Evolutionary conservation across 306 rosid genomes (phyloP), one percentile per base, ranked within the genome.

Genomic region (Erythrophleum fordii): DNA sequence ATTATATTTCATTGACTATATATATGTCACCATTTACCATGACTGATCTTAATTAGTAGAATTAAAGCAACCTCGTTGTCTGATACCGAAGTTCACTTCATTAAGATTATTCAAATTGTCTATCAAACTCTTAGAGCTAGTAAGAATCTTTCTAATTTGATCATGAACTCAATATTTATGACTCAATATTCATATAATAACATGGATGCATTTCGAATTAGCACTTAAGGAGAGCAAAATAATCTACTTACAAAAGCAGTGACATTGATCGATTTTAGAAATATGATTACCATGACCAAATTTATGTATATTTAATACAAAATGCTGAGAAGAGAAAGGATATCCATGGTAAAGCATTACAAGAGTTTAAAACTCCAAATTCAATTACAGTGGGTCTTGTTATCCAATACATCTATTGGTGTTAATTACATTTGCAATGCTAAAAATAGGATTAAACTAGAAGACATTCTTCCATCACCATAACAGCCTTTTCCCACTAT

Each of bases 401-500:
- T 42, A 67, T 73, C 22, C 34, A 42, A 55, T 23, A 20, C 52
- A 65, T 46, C 13, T 20, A 13, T 29, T 72, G 5, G 28, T 23
- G 46, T 46, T 2, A 18, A 56, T 11, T 16, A 39, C 7, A n/a
- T 9, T 51, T 72, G n/a, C 26, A 52, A 80, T 34, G 26, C 11
- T 18, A 68, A 25, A 23, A 73, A 34, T 18, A 73, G 3, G 48
- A 70, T 79, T 83, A 93, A 83, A 81, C 90, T 20, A 91, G 73
- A 81, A 95, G 6, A 77, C 66, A 58, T 3, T 97, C 95, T 84
- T 95, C 89, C 92, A 91, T 92, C 22, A 90, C 87, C 8, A 86
- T 86, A 69, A 91, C 72, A 41, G 91, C 97, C 78, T 90, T 92
- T 48, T 95, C 97, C 10, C 86, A 92, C 84, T 90, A 70, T 29